Conservation (phyloP, 2,329 filamentous ascomycete genomes). For the Tricladium varicosporioides region DNA sequence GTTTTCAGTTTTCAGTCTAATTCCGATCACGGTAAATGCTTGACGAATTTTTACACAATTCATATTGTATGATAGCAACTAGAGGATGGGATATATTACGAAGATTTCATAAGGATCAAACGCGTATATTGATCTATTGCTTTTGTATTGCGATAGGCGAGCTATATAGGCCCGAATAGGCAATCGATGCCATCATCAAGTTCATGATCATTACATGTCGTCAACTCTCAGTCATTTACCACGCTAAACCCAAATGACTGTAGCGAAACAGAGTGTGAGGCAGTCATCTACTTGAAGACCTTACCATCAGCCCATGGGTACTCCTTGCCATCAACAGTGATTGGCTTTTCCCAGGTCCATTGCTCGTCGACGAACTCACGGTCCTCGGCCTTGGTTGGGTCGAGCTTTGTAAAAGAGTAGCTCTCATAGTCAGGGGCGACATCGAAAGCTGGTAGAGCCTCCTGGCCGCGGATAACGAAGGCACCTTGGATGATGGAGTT, state of each 20-base stretch:
- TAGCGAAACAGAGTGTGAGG: constrained; percentile 10
- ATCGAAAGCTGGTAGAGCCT: constrained; percentile 82
- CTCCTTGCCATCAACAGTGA: constrained; percentile 79
- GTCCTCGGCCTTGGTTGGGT: constrained; percentile 82
- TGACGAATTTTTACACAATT: neutral
- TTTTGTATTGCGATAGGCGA: constrained; percentile 16
- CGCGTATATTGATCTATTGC: neutral
- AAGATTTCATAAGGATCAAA: no score
- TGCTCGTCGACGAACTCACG: constrained; percentile 78
- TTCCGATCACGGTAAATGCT: neutral
- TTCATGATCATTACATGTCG: constrained; percentile 25
- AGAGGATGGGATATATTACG: no score
- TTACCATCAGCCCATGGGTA: constrained; percentile 89
- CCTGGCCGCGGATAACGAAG: constrained; percentile 91
- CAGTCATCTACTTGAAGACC: constrained; percentile 87
- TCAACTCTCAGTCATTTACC: constrained; percentile 9
- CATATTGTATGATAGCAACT: no score
- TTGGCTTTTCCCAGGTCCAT: constrained; percentile 91
- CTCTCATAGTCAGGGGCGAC: constrained; percentile 97
- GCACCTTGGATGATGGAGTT: constrained; percentile 89
- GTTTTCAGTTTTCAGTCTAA: no score
- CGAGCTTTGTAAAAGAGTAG: constrained; percentile 96
- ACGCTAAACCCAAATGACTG: constrained; percentile 23
- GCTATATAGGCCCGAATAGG: constrained; percentile 11
- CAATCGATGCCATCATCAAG: constrained; percentile 7